Base-by-base conservation (phyloP, 179 eudicot species). In the Beta macrorhiza region DNA sequence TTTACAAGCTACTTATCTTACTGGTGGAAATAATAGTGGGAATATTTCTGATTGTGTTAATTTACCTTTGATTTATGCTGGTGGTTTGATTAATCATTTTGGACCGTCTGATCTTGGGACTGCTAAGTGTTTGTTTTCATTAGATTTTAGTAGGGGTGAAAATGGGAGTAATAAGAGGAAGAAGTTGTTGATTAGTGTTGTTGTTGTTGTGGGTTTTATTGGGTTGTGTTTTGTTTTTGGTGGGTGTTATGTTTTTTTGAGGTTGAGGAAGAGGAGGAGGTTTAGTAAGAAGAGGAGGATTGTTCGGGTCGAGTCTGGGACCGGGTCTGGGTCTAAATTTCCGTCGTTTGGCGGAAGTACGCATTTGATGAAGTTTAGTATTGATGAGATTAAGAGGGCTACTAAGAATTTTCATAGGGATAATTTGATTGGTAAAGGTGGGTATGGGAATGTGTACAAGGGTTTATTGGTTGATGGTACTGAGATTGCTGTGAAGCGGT, bases 101-200 rank as follows among this genome's bases (percentile, higher is more conserved):
- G 99, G 99, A 4, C 99, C 99, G 5, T 81, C 92, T 13, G 92
- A 95, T 82, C 79, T 82, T 45, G 97, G 93, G 61, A 93, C 98
- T 1, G 88, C 89, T 0, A 70, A 83, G 20, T 95, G 99, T 56
- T 77, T 95, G 78, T 92, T 95, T 65, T 78, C 87, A 11, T 86
- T 95, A 25, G 82, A 82, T 79, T 79, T 87, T 45, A 56, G 78
- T 51, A 4, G 5, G 25, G 47, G 25, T 17, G 67, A 67, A 7
- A 77, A 47, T 8, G 22, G 68, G 13, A 71, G 47, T 8, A 71
- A 68, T 67, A 52, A 82, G 53, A 76, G 72, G 76, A 53, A 47
- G 8, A 89, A 82, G 62, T 70, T 87, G n/a, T 45, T 90, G n/a
- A 82, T 89, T 53, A 53, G 75, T 19, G 82, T 90, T 0, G 72